phyloP scores from a whole-genome alignment of 441 rosid genomes.

The Erodium texanum region DNA sequence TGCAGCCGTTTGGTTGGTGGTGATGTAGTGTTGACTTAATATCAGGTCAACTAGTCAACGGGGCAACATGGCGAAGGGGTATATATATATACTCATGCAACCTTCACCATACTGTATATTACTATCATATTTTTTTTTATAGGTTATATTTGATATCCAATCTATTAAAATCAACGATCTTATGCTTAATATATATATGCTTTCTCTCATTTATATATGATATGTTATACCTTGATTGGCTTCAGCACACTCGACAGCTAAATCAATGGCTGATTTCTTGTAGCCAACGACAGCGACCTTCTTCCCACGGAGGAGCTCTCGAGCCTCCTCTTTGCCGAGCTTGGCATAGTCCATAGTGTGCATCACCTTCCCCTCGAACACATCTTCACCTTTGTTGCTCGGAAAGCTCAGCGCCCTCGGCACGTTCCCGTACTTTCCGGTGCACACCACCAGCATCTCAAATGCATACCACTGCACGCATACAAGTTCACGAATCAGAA shows the following conservation, averaged over 20 bases:
- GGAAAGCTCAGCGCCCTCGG: slow-evolving; percentile 33
- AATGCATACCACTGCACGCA: slow-evolving; percentile 32
- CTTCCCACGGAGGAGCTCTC: slow-evolving; percentile 35
- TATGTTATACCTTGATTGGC: slow-evolving; percentile 47
- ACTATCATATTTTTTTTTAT: no score
- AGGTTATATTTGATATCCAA: no score
- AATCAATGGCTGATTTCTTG: slow-evolving; percentile 49
- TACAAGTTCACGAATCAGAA: no score
- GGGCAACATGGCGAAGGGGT: no score
- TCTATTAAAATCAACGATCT: no score
- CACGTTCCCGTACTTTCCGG: slow-evolving; percentile 42
- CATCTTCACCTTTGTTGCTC: slow-evolving; percentile 24
- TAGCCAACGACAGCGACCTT: slow-evolving; percentile 45
- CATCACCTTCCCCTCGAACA: slow-evolving; percentile 35
- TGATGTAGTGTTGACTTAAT: no score
- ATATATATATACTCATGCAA: no score
- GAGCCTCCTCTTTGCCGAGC: slow-evolving; percentile 27
- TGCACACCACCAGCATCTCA: slow-evolving; percentile 40
- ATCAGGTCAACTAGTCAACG: no score
- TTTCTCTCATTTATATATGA: no score
- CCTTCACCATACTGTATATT: no score
- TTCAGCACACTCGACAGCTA: slow-evolving; percentile 45
- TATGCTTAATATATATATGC: background rate
- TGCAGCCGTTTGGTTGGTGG: no score
- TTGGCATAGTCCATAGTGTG: slow-evolving; percentile 44